Evolutionary conservation across 345 rosid species (phyloP).

Genomic region (Populus tremula): DNA sequence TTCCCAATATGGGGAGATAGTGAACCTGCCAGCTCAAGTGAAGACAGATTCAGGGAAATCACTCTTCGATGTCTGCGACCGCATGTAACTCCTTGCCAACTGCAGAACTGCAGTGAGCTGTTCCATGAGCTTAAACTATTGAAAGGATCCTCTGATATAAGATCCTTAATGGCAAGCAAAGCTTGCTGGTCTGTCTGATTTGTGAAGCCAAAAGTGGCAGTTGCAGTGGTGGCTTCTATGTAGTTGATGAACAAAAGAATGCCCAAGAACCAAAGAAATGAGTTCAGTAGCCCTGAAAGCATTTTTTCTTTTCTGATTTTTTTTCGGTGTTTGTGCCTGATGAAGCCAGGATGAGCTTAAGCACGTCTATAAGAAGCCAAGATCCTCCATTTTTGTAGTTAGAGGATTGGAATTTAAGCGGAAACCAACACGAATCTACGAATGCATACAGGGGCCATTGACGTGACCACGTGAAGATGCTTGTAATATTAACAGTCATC

Average conservation of each 20-base stretch:
- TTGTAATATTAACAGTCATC: too few species aligned
- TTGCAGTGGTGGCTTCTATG: not conserved
- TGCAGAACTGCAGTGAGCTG: slow-evolving; percentile 7
- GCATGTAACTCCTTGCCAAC: slow-evolving; percentile 29
- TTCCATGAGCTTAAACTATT: not conserved
- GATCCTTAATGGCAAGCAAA: not conserved
- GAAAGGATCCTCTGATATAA: not conserved
- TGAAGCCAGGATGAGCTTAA: too few species aligned
- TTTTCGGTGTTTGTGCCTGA: too few species aligned
- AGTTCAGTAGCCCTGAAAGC: too few species aligned
- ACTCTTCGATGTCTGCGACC: slow-evolving; percentile 20
- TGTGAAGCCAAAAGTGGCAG: not conserved
- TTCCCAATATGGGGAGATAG: slow-evolving; percentile 30
- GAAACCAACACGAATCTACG: too few species aligned
- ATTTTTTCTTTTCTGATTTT: too few species aligned
- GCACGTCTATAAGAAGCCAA: too few species aligned
- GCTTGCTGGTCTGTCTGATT: not conserved
- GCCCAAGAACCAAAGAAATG: too few species aligned
- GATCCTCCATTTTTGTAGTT: too few species aligned
- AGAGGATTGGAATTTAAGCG: too few species aligned
- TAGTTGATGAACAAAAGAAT: not conserved
- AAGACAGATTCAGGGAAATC: not conserved
- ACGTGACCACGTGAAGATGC: too few species aligned
- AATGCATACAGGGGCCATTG: too few species aligned
- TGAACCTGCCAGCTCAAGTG: slow-evolving; percentile 17